Percentiles rank a stretch among this genome's conserved stretches.
Evolutionary conservation across 768 basidiomycete species (phyloP).

Genomic region (Tricholoma matsutake): DNA sequence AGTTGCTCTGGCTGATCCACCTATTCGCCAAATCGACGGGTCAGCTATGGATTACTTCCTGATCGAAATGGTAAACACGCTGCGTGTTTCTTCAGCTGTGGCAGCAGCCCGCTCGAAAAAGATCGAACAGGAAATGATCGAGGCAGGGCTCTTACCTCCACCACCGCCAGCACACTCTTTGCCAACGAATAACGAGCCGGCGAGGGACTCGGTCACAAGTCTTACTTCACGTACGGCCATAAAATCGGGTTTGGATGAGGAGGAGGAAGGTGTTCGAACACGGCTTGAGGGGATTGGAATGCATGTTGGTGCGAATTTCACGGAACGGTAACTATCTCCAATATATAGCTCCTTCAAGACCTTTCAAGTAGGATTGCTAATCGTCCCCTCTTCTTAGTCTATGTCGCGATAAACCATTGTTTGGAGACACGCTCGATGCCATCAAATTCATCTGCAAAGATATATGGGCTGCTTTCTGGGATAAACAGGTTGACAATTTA

Average conservation of each 20-base stretch:
- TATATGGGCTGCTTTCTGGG: constrained; percentile 88
- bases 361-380: neutral
- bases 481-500: constrained; percentile 94
- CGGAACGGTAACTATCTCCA: constrained; percentile 62
- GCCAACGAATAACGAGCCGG: constrained; percentile 41
- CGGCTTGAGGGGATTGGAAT: constrained; percentile 81
- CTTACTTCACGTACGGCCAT: constrained; percentile 32
- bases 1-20: constrained; percentile 62
- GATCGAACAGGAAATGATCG: constrained; percentile 75
- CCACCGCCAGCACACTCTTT: constrained; percentile 40
- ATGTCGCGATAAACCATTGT: constrained; percentile 69
- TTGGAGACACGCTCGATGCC: constrained; percentile 81
- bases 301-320: constrained; percentile 83
- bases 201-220: constrained; percentile 45
- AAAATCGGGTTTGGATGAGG: constrained; percentile 50
- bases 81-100: constrained; percentile 71
- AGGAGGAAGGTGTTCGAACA: constrained; percentile 66
- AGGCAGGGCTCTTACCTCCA: constrained; percentile 67
- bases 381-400: constrained; percentile 43
- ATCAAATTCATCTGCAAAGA: constrained; percentile 98
- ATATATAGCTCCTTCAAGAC: neutral
- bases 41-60: constrained; percentile 83
- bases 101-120: constrained; percentile 65
- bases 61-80: constrained; percentile 72
- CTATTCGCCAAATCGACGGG: constrained; percentile 57